A percentile compares a stretch with the other conserved stretches of the same genome.
phyloP scores from a whole-genome alignment of 1,284 basidiomycete species.

The Abortiporus biennis region DNA sequence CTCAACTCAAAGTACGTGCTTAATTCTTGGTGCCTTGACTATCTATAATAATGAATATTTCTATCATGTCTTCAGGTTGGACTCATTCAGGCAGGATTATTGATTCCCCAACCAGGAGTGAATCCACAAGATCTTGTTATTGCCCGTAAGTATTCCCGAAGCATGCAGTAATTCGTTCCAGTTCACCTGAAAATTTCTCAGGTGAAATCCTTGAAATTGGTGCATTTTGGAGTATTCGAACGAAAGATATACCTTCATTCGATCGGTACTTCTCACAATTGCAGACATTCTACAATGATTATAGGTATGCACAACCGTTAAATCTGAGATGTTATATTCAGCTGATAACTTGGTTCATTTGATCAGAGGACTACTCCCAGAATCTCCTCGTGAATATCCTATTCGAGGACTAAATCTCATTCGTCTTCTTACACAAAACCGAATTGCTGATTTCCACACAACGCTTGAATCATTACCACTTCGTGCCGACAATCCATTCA shows the following conservation, averaged over 20 bases:
- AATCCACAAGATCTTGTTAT: slow-evolving; percentile 60
- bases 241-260: slow-evolving; percentile 86
- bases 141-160: slow-evolving; percentile 49
- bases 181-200: slow-evolving; percentile 22
- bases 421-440: slow-evolving; percentile 90
- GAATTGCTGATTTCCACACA: slow-evolving; percentile 98
- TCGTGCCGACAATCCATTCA: slow-evolving; percentile 73
- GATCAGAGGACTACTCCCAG: slow-evolving; percentile 69
- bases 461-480: slow-evolving; percentile 92
- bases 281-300: slow-evolving; percentile 89
- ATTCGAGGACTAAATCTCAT: slow-evolving; percentile 93
- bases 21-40: background rate
- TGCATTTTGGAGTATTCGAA: slow-evolving; percentile 88
- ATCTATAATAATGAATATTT: background rate
- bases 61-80: slow-evolving; percentile 75
- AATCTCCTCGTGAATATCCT: slow-evolving; percentile 82
- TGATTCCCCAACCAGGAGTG: slow-evolving; percentile 57
- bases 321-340: background rate
- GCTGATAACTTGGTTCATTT: too few relatives aligned
- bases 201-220: slow-evolving; percentile 96
- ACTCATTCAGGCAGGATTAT: slow-evolving; percentile 71
- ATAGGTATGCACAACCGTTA: slow-evolving; percentile 40
- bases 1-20: slow-evolving; percentile 63
- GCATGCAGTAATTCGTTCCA: background rate
- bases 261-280: slow-evolving; percentile 94